These are phyloP conservation scores for Prosopis cineraria DNA, from an alignment of 306 rosid genomes.

Conservation along the genomic window DNA sequence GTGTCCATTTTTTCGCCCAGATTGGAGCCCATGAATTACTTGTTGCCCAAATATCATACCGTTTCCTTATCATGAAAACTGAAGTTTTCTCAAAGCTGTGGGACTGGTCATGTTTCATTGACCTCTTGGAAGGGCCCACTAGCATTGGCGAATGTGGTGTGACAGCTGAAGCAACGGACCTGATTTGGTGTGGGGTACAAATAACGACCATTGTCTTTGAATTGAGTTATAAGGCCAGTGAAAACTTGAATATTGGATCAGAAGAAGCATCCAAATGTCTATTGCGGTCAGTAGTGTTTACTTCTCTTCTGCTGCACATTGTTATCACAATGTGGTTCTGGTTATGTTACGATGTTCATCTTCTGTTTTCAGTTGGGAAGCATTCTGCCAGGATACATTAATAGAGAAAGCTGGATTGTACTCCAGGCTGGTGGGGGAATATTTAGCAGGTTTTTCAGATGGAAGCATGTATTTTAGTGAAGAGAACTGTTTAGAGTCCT, in stretches of 20 bases:
- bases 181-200: slow-evolving; percentile 72
- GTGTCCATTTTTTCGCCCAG: slow-evolving; percentile 27
- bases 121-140: slow-evolving; percentile 43
- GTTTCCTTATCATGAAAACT: slow-evolving; percentile 59
- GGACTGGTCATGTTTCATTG: slow-evolving; percentile 82
- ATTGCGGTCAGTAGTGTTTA: slow-evolving; percentile 58
- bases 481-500: slow-evolving; percentile 51
- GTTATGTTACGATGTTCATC: slow-evolving; percentile 24
- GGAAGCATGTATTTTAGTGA: slow-evolving; percentile 38
- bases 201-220: slow-evolving; percentile 58
- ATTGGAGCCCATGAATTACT: slow-evolving; percentile 40
- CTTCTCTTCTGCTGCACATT: slow-evolving; percentile 9
- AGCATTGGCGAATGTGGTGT: background rate
- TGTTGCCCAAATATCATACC: slow-evolving; percentile 68
- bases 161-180: slow-evolving; percentile 35
- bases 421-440: slow-evolving; percentile 42
- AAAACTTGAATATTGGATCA: slow-evolving; percentile 44
- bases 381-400: slow-evolving; percentile 73
- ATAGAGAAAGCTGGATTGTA: slow-evolving; percentile 71
- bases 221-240: slow-evolving; percentile 49
- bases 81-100: slow-evolving; percentile 65
- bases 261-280: slow-evolving; percentile 64
- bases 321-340: slow-evolving; percentile 25
- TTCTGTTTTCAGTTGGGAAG: slow-evolving; percentile 76
- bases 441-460: slow-evolving; percentile 31